Percentiles rank a stretch among this genome's conserved stretches.
Evolutionary conservation across 2,329 filamentous ascomycete genomes (phyloP).

Genomic region (Fusarium napiforme): DNA sequence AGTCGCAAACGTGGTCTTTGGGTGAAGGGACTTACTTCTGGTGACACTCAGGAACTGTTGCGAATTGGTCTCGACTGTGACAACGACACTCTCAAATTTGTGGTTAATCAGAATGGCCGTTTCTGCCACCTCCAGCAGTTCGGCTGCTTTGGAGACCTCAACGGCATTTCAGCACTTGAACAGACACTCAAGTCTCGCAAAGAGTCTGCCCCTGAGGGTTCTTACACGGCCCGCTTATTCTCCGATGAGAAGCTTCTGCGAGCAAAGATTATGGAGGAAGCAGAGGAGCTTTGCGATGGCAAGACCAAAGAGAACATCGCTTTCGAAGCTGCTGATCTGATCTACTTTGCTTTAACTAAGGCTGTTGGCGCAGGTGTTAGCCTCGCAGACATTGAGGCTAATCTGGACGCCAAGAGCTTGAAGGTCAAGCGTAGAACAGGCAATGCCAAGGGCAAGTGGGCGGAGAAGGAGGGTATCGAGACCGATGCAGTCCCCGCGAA

Average conservation of each 20-base stretch:
- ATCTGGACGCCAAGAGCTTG: slow-evolving; percentile 91
- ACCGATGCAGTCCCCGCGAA: slow-evolving; percentile 52
- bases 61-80: slow-evolving; percentile 91
- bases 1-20: slow-evolving; percentile 95
- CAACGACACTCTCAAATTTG: slow-evolving; percentile 89
- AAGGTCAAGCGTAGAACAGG: slow-evolving; percentile 95
- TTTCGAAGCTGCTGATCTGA: slow-evolving; percentile 92
- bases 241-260: slow-evolving; percentile 88
- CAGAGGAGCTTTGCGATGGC: slow-evolving; percentile 92
- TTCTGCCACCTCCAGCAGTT: slow-evolving; percentile 96
- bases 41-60: slow-evolving; percentile 90
- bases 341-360: slow-evolving; percentile 95
- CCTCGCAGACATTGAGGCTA: slow-evolving; percentile 89
- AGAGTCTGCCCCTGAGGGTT: slow-evolving; percentile 83
- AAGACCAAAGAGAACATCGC: slow-evolving; percentile 84
- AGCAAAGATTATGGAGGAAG: slow-evolving; percentile 99
- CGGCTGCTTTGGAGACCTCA: slow-evolving; percentile 89
- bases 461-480: slow-evolving; percentile 79
- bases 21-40: slow-evolving; percentile 96
- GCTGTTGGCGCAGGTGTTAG: slow-evolving; percentile 86
- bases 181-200: slow-evolving; percentile 87
- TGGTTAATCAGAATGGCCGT: slow-evolving; percentile 87
- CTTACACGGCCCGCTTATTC: slow-evolving; percentile 93
- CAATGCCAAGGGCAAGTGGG: slow-evolving; percentile 94
- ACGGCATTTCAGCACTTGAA: slow-evolving; percentile 84